phyloP scores from a whole-genome alignment of 2,329 filamentous ascomycete genomes.

The Hypoxylon sp. region DNA sequence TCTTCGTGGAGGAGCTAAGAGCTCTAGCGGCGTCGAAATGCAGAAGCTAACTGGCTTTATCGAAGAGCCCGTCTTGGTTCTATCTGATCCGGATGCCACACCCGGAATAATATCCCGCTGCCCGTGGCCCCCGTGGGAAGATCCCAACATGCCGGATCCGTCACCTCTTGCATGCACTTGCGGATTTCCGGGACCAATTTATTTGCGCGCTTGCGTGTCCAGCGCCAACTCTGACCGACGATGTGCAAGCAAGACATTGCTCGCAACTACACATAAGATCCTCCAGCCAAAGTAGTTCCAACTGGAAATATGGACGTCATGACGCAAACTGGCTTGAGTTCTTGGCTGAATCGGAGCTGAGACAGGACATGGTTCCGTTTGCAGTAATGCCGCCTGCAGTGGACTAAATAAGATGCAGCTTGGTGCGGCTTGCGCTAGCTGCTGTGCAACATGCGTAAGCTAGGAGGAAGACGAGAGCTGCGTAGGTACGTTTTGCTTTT shows the following conservation, averaged over 20 bases:
- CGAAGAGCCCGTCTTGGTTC: conserved; percentile 26
- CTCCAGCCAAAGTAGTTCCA: conserved; percentile 5
- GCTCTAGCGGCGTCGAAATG: conserved; percentile 23
- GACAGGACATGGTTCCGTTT: conserved; percentile 27
- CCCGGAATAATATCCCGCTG: conserved; percentile 41
- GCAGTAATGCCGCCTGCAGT: conserved; percentile 29
- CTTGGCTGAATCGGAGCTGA: conserved; percentile 29
- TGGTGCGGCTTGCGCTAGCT: conserved; percentile 35
- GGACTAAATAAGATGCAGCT: conserved; percentile 31
- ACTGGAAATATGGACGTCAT: conserved; percentile 18
- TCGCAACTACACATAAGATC: conserved; percentile 11
- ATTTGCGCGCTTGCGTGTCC: conserved; percentile 22
- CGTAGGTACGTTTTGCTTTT: conserved; percentile 17
- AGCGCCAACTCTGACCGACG: conserved; percentile 20
- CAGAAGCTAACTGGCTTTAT: conserved; percentile 19
- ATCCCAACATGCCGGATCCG: conserved; percentile 40
- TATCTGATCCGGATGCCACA: conserved; percentile 30
- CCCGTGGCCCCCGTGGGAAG: conserved; percentile 31
- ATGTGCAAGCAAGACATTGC: conserved; percentile 10
- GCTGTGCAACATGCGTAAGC: conserved; percentile 28
- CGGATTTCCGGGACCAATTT: conserved; percentile 28
- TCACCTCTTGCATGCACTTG: conserved; percentile 35
- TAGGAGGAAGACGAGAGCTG: conserved; percentile 2
- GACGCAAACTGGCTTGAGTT: conserved; percentile 23
- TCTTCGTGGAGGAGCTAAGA: conserved; percentile 25